Conservation (phyloP, 495 filamentous ascomycete genomes). For the Astrocystis sublimbata region DNA sequence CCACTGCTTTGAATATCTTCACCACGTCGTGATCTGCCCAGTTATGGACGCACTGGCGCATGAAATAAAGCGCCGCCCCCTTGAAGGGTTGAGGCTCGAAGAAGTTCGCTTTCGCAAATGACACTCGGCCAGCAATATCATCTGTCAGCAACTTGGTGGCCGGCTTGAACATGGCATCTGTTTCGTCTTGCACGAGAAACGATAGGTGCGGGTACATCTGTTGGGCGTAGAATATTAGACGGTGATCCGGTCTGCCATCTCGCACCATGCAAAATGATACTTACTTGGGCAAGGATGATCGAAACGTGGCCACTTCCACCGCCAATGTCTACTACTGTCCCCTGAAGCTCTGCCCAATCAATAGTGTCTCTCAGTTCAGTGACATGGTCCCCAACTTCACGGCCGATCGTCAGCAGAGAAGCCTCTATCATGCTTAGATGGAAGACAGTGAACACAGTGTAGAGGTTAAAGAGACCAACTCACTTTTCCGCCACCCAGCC, state of each 20-base stretch:
- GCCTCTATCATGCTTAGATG: too few species aligned
- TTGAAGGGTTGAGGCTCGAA: slow-evolving; percentile 27
- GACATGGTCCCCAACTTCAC: too few species aligned
- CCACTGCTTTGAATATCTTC: slow-evolving; percentile 23
- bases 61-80: slow-evolving; percentile 23
- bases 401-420: too few species aligned
- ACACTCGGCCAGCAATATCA: slow-evolving; percentile 20
- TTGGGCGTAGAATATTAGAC: too few species aligned
- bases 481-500: slow-evolving; percentile 26
- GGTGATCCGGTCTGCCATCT: slow-evolving; percentile 16
- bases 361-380: slow-evolving; percentile 22
- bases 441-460: too few species aligned
- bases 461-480: neutral
- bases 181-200: too few species aligned
- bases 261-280: slow-evolving; percentile 33
- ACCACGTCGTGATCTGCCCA: slow-evolving; percentile 23
- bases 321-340: slow-evolving; percentile 30
- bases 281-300: slow-evolving; percentile 25
- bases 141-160: slow-evolving; percentile 11
- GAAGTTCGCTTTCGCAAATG: slow-evolving; percentile 28
- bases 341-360: slow-evolving; percentile 26
- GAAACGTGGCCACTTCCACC: slow-evolving; percentile 28
- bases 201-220: too few species aligned
- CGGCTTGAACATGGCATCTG: slow-evolving; percentile 31
- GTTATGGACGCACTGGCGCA: slow-evolving; percentile 31